Percentiles rank a stretch among this genome's conserved stretches.
These are phyloP conservation scores for Phytophthora crassamura DNA, from an alignment of 352 stramenopile species.

Conservation along the genomic window DNA sequence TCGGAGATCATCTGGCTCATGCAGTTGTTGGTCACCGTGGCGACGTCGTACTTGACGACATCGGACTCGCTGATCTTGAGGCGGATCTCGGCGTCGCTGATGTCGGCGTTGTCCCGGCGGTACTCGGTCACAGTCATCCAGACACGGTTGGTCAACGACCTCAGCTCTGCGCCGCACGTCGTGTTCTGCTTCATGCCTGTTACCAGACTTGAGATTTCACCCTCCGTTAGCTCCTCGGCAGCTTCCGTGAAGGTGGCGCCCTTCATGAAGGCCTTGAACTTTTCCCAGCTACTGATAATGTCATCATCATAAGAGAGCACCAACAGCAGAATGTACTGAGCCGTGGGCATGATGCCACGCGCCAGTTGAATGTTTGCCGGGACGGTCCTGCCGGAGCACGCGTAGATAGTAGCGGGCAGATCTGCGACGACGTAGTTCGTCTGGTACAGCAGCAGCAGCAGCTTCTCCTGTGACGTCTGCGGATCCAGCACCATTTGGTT, in stretches of 20 bases:
- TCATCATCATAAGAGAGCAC: slow-evolving; percentile 41
- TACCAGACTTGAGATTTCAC: slow-evolving; percentile 39
- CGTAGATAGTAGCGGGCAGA: slow-evolving; percentile 54
- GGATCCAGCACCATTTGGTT: slow-evolving; percentile 41
- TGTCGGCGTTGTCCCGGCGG: slow-evolving; percentile 35
- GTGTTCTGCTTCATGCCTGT: slow-evolving; percentile 43
- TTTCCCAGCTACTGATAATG: slow-evolving; percentile 33
- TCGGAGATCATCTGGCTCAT: slow-evolving; percentile 37
- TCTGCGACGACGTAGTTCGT: slow-evolving; percentile 64
- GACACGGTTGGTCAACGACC: slow-evolving; percentile 47
- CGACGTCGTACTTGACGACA: slow-evolving; percentile 54
- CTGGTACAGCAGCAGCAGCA: slow-evolving; percentile 62
- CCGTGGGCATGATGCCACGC: slow-evolving; percentile 32
- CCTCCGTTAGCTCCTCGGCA: slow-evolving; percentile 31
- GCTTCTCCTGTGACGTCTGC: slow-evolving; percentile 55
- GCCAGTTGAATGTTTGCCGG: slow-evolving; percentile 24
- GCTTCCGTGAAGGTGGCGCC: slow-evolving; percentile 34
- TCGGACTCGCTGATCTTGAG: slow-evolving; percentile 49
- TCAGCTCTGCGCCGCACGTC: slow-evolving; percentile 51
- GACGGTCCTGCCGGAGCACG: slow-evolving; percentile 45
- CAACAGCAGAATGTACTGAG: slow-evolving; percentile 35
- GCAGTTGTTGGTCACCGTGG: slow-evolving; percentile 54
- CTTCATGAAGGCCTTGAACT: slow-evolving; percentile 46
- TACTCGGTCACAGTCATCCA: slow-evolving; percentile 43
- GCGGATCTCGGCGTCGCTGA: slow-evolving; percentile 41